Evolutionary conservation across 352 stramenopile genomes (phyloP).

Genomic region (Phytophthora lateralis): DNA sequence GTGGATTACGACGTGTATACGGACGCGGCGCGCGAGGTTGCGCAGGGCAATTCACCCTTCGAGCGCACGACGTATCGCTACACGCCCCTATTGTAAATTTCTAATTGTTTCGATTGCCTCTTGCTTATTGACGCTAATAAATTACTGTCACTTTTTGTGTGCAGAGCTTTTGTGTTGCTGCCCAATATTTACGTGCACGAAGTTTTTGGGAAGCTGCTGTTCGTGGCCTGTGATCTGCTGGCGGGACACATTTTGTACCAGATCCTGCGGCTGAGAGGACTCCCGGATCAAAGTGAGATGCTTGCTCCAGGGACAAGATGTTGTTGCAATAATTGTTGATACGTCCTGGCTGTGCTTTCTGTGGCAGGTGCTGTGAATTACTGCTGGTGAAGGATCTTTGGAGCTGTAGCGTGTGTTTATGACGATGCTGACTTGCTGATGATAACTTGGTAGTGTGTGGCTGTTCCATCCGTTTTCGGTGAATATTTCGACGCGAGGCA

Average conservation of each 20-base stretch:
- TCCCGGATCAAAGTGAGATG: constrained; percentile 55
- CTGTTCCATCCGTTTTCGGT: constrained; percentile 98
- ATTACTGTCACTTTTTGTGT: constrained; percentile 5
- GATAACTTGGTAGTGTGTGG: constrained; percentile 80
- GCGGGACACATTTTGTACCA: constrained; percentile 91
- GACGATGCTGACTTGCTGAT: constrained; percentile 3
- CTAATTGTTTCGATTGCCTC: neutral
- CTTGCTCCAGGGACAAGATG: neutral
- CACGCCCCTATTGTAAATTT: constrained; percentile 93
- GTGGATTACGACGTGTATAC: constrained; percentile 99
- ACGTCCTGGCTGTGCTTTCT: constrained; percentile 1
- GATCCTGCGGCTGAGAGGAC: constrained; percentile 73
- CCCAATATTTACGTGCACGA: constrained; percentile 80
- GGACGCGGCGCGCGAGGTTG: constrained; percentile 94
- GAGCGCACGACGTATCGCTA: constrained; percentile 98
- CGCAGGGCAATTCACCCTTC: constrained; percentile 91
- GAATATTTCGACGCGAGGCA: constrained; percentile 99
- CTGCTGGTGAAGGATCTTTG: constrained; percentile 40
- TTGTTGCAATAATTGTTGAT: neutral
- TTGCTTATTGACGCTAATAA: neutral
- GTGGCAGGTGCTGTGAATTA: constrained; percentile 63
- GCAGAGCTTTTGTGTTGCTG: constrained; percentile 72
- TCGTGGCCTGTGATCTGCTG: constrained; percentile 95
- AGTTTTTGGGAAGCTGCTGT: constrained; percentile 95
- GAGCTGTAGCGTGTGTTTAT: neutral